Conservation (phyloP, 352 stramenopile species). For the Poterioochromonas sp. region DNA sequence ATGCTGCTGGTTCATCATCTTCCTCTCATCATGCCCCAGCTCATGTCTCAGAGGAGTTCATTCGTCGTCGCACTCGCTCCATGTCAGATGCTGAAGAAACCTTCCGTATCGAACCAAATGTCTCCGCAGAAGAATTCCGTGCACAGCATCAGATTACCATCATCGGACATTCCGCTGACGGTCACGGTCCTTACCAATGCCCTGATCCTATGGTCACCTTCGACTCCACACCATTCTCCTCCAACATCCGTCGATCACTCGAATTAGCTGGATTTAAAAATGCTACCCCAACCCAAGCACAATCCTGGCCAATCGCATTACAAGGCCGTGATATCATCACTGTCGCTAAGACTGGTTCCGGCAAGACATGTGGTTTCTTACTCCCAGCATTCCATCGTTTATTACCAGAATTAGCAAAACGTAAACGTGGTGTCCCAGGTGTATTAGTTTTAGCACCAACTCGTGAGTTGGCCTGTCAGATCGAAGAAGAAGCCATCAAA, state of each 20-base stretch:
- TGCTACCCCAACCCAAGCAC: constrained; percentile 76
- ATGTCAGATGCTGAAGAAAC: constrained; percentile 49
- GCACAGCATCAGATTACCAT: constrained; percentile 16
- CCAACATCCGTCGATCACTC: constrained; percentile 67
- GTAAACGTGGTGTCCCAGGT: background rate
- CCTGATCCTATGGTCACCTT: constrained; percentile 69
- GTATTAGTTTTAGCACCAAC: constrained; percentile 90
- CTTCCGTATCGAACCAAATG: constrained; percentile 54
- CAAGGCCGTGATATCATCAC: constrained; percentile 92
- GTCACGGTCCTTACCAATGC: constrained; percentile 60
- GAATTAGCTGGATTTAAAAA: constrained; percentile 64
- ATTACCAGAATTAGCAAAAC: constrained; percentile 1
- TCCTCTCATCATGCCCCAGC: constrained; percentile 15
- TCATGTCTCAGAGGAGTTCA: constrained; percentile 32
- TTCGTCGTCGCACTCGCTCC: constrained; percentile 33
- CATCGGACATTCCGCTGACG: constrained; percentile 46
- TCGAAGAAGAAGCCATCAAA: constrained; percentile 82
- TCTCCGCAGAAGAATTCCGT: constrained; percentile 25
- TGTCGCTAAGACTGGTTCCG: constrained; percentile 90
- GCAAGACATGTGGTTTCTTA: constrained; percentile 95
- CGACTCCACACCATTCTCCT: constrained; percentile 61
- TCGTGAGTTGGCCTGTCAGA: constrained; percentile 91
- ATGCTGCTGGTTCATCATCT: background rate
- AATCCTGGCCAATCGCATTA: constrained; percentile 96
- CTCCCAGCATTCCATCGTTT: constrained; percentile 71